These are phyloP conservation scores for Sporothrix inflata DNA, from an alignment of 2,329 filamentous ascomycete genomes.

Conservation along the genomic window DNA sequence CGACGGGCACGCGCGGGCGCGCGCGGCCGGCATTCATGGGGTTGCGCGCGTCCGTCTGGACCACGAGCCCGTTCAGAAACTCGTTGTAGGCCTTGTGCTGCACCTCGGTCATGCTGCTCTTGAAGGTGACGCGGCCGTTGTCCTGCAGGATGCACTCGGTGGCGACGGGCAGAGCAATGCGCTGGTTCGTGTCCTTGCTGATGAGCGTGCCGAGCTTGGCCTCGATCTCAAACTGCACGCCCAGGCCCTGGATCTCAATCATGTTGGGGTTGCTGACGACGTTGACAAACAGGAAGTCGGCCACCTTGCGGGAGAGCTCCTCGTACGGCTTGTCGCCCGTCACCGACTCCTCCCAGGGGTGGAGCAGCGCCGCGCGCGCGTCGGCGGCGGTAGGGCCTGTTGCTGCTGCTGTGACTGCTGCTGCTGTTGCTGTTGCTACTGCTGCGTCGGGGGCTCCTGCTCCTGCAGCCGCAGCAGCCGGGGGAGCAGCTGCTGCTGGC, in stretches of 20 bases:
- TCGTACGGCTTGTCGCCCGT: slow-evolving; percentile 72
- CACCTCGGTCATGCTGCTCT: slow-evolving; percentile 85
- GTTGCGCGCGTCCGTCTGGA: slow-evolving; percentile 60
- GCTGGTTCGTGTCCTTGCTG: slow-evolving; percentile 69
- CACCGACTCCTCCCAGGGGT: slow-evolving; percentile 69
- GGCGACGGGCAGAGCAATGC: slow-evolving; percentile 67
- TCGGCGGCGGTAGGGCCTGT: slow-evolving; percentile 35
- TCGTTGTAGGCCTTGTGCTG: slow-evolving; percentile 85
- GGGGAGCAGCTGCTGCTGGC: neutral
- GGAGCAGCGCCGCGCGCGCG: slow-evolving; percentile 44
- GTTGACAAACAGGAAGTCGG: slow-evolving; percentile 76
- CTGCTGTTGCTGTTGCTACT: neutral
- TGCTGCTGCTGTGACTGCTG: slow-evolving; percentile 34
- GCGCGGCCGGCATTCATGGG: slow-evolving; percentile 47
- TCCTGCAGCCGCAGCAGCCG: neutral
- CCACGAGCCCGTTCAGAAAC: slow-evolving; percentile 74
- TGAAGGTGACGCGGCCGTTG: slow-evolving; percentile 64
- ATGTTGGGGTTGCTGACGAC: slow-evolving; percentile 70
- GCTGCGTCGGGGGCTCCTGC: neutral
- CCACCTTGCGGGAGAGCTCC: slow-evolving; percentile 73
- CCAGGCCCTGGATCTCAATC: slow-evolving; percentile 63
- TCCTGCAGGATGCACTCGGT: slow-evolving; percentile 72
- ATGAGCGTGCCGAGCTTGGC: slow-evolving; percentile 87
- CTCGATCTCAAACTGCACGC: slow-evolving; percentile 86
- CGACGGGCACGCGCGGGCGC: slow-evolving; percentile 63